phyloP scores from a whole-genome alignment of 371 early-diverging fungal species.

The Mortierella sp. region DNA sequence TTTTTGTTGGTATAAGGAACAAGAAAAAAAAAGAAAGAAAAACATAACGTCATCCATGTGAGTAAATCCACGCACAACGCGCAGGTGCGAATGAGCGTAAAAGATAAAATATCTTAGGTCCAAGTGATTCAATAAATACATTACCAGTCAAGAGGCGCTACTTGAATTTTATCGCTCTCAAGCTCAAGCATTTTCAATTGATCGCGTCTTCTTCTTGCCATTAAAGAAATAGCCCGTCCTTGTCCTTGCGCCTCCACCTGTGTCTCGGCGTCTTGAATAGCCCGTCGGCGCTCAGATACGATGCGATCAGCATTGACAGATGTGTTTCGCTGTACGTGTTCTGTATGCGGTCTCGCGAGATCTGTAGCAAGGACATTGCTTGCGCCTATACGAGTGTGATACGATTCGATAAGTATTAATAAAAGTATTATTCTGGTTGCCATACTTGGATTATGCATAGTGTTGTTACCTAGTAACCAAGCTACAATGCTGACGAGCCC shows the following conservation, averaged over 20 bases:
- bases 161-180: conserved; percentile 17
- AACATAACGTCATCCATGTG: too few species aligned
- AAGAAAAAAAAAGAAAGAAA: not conserved
- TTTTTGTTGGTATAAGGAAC: too few species aligned
- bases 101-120: not conserved
- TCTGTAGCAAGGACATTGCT: conserved; percentile 50
- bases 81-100: too few species aligned
- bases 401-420: too few species aligned
- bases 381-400: conserved; percentile 27
- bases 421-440: too few species aligned
- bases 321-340: conserved; percentile 43
- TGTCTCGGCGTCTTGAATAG: conserved; percentile 1
- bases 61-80: too few species aligned
- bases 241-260: not conserved
- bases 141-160: conserved; percentile 48
- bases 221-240: not conserved
- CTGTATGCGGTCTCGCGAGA: conserved; percentile 41
- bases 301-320: conserved; percentile 21
- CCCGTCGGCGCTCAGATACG: conserved; percentile 9
- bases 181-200: conserved; percentile 3
- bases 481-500: conserved; percentile 60
- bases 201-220: conserved; percentile 13
- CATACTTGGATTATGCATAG: too few species aligned
- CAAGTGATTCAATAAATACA: not conserved
- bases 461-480: conserved; percentile 30